Evolutionary conservation across 2,329 filamentous ascomycete species (phyloP).

Genomic region (Aspergillus udagawae): DNA sequence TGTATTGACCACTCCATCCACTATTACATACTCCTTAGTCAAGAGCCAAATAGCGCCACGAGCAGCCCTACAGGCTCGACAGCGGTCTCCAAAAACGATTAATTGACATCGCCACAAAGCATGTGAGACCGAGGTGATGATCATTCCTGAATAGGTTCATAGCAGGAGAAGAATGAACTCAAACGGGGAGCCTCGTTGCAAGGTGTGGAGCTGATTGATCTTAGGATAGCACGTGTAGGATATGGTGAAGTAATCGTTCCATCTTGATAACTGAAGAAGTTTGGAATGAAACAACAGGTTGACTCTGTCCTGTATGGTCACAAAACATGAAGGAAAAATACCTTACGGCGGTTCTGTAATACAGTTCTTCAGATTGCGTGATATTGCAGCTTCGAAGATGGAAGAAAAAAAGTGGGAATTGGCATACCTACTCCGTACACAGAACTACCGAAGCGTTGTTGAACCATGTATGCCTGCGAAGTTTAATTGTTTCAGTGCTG

Average conservation of each 20-base stretch:
- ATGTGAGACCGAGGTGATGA: not conserved
- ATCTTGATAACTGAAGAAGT: not conserved
- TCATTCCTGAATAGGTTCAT: not conserved
- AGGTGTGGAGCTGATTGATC: not conserved
- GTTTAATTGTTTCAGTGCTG: not conserved
- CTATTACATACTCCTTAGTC: not conserved
- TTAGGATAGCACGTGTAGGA: not conserved
- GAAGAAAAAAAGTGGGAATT: not conserved
- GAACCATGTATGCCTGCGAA: not conserved
- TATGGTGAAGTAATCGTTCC: not conserved
- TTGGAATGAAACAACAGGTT: not conserved
- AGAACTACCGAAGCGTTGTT: not conserved
- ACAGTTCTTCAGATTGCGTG: not conserved
- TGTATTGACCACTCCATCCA: not conserved
- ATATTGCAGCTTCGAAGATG: not conserved
- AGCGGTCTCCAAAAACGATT: not conserved
- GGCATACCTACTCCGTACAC: no score
- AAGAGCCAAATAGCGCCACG: not conserved
- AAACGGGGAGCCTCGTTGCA: not conserved
- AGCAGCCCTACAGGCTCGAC: not conserved
- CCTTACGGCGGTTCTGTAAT: not conserved
- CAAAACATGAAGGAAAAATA: not conserved
- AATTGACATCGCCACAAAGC: not conserved
- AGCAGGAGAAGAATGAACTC: not conserved
- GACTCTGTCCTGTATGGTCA: not conserved